Evolutionary conservation across 1,284 basidiomycete species (phyloP), one percentile per base, ranked within the genome.

Genomic region (Vanrija sp.): DNA sequence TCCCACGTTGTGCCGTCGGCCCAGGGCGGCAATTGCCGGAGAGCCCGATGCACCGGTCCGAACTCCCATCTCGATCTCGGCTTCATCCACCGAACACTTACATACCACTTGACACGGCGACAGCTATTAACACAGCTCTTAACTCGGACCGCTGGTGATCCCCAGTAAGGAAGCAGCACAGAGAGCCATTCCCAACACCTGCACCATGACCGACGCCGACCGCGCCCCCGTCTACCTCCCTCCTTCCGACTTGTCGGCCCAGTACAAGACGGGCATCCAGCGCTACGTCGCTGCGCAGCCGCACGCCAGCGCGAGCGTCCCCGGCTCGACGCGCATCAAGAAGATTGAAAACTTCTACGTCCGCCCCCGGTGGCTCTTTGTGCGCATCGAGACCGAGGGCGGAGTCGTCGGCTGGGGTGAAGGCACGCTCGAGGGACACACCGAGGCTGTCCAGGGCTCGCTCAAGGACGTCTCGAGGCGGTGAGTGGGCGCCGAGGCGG

Each of bases 361-460:
- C 16, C 84, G 84, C 23, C 86, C 86, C 0, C 79, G 85, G 56
- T 88, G 87, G 87, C 77, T 89, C 14, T 87, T 89, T 63, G 84
- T 88, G 22, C 81, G 85, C 6, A 80, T 88, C 18, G 83, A 85
- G 65, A 88, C 85, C 0, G 78, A 80, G 8, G 81, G 83, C 45
- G 85, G 84, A 1, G 75, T 84, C 31, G 79, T 88, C 23, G 87
- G 87, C 24, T 89, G 87, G 78, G 78, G 76, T 50, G 77, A 77
- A 51, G 71, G 69, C 6, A 77, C 75, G 1, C 66, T 77, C 6
- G 73, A 77, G 51, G 75, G 72, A 20, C 67, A 88, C 64, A 86
- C 85, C 5, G 85, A 89, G 73, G 85, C 87, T 4, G 81, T 89
- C 9, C 85, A 88, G 72, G 87, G 86, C 19, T 84, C 85, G 22